Base-by-base conservation (phyloP, 148 eudicot genomes). In the Vaccinium vitisidaea region DNA sequence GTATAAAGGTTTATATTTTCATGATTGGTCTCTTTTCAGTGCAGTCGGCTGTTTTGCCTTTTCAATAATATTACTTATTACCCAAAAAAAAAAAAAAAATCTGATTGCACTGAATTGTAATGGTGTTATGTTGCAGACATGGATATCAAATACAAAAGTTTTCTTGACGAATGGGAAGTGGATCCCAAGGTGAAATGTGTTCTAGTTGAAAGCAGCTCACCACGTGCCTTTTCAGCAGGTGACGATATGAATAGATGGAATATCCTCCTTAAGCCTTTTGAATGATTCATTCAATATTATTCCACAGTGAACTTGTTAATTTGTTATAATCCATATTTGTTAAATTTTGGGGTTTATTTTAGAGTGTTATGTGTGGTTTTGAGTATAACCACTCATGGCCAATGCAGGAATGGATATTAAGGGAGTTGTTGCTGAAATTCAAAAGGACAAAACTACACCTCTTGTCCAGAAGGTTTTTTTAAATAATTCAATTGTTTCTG, bases 361-460 rank as follows among this genome's bases (percentile, higher is more conserved):
- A 13, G 9, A 49, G 75, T 52, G 80, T 70, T 32, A 58, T 11
- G 65, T 65, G 48, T 21, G 48, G 79, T 84, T 63, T 88, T 88
- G 81, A 84, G 86, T 83, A 87, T 90, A 86, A 86, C 83, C 83
- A 80, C 83, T 89, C 73, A 30, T 92, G 83, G 74, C 19, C 83
- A 87, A 90, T 93, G 97, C 97, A 96, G 99, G 99, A 79, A 96
- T 96, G 98, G 99, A 96, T 94, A 93, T 96, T 85, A 96, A 95
- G 90, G 96, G 98, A 69, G 97, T 95, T 88, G 97, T 87, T 88
- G 95, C 98, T 79, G 98, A 94, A 87, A 89, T 95, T 87, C 93
- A 84, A 76, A 93, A 94, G 90, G 95, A 95, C 89, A 94, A 92
- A 90, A 90, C 79, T 90, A 93, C 99, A 75, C 93, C 98, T 92